phyloP scores from a whole-genome alignment of 2,329 filamentous ascomycete species.

The Hymenoscyphus infarciens region DNA sequence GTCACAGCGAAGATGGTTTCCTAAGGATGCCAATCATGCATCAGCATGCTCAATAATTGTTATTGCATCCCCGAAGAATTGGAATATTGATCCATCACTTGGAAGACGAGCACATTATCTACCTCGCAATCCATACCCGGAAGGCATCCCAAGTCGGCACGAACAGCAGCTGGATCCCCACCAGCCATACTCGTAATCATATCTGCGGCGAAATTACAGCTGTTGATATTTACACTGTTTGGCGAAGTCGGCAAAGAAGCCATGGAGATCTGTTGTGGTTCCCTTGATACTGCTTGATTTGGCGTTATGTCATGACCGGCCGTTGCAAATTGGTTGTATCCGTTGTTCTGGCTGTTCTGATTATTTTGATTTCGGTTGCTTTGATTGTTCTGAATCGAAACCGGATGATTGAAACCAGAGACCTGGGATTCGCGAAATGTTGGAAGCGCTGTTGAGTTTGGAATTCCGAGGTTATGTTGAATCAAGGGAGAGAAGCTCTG shows the following conservation, averaged over 20 bases:
- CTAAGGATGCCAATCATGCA: background rate
- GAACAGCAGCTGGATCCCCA: slow-evolving; percentile 37
- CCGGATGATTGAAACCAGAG: background rate
- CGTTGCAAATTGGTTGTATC: background rate
- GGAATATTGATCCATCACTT: slow-evolving; percentile 44
- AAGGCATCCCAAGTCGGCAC: slow-evolving; percentile 40
- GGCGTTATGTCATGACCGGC: background rate
- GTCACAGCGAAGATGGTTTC: background rate
- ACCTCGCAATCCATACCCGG: slow-evolving; percentile 41
- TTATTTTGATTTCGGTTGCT: background rate
- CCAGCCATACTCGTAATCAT: slow-evolving; percentile 44
- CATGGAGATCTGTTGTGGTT: slow-evolving; percentile 15
- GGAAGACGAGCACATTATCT: slow-evolving; percentile 41
- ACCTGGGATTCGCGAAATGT: background rate
- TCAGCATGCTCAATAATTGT: slow-evolving; percentile 2
- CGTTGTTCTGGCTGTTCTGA: background rate
- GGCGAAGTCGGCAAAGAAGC: background rate
- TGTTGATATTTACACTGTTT: slow-evolving; percentile 28
- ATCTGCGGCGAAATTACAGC: slow-evolving; percentile 40
- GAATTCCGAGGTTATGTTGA: background rate
- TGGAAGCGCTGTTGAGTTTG: background rate
- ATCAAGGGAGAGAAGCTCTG: background rate
- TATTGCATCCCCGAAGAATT: background rate
- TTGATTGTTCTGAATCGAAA: background rate
- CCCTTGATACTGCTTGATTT: background rate